These are phyloP conservation scores for Globisporangium nodosum DNA, from an alignment of 352 stramenopile species.

Conservation along the genomic window DNA sequence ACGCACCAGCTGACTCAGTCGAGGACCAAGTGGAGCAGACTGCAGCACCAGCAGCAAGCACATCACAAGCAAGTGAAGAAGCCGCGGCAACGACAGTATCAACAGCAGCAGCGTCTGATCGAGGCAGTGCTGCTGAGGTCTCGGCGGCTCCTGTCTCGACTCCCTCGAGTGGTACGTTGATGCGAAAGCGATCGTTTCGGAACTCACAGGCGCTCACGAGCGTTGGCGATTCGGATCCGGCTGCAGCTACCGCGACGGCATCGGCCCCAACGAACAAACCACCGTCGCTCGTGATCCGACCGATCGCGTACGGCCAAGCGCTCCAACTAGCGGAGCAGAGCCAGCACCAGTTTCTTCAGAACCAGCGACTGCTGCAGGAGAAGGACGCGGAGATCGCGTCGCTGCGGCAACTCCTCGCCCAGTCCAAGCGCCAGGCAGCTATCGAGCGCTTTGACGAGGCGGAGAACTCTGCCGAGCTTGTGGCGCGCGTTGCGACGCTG, in stretches of 20 bases:
- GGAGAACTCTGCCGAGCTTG: slow-evolving; percentile 1
- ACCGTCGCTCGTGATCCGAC: slow-evolving; percentile 56
- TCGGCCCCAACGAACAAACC: slow-evolving; percentile 12
- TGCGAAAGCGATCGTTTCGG: slow-evolving; percentile 1
- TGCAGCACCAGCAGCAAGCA: not conserved
- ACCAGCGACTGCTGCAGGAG: slow-evolving; percentile 58
- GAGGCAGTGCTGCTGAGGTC: not conserved
- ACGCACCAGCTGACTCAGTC: not conserved
- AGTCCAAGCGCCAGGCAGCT: slow-evolving; percentile 12
- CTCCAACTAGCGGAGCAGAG: slow-evolving; percentile 62
- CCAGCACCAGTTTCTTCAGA: slow-evolving; percentile 44
- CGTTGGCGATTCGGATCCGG: not conserved
- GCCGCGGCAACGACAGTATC: not conserved
- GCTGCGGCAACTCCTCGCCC: slow-evolving; percentile 32
- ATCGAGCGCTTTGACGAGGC: slow-evolving; percentile 12
- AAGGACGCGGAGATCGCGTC: slow-evolving; percentile 61
- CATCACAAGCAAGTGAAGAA: not conserved
- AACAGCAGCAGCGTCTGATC: not conserved
- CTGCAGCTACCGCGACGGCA: not conserved
- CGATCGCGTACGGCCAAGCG: slow-evolving; percentile 66
- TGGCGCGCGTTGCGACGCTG: slow-evolving; percentile 10
- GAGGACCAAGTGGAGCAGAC: not conserved
- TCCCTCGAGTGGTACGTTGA: not conserved
- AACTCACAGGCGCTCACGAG: not conserved
- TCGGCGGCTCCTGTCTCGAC: not conserved